Evolutionary conservation across 2,329 filamentous ascomycete species (phyloP).

Genomic region (Chaetomium sp.): DNA sequence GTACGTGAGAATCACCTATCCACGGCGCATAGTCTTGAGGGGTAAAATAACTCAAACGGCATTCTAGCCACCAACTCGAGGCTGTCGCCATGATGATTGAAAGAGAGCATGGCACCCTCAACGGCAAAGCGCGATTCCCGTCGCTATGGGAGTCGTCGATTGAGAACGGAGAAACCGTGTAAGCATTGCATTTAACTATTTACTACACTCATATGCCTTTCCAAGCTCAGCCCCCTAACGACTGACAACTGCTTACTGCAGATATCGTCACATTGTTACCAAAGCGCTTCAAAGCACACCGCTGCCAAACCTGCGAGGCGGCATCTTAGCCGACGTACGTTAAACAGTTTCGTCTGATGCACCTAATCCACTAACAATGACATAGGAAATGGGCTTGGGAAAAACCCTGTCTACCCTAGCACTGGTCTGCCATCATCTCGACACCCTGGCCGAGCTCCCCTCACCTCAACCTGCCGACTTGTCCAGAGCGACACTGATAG

Average conservation of each 20-base stretch:
- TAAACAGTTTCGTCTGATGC: background rate
- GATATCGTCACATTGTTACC: conserved; percentile 22
- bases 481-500: conserved; percentile 22
- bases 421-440: conserved; percentile 25
- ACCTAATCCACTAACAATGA: background rate
- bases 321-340: conserved; percentile 30
- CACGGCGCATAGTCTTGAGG: background rate
- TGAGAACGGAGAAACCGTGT: conserved; percentile 4
- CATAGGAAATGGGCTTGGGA: conserved; percentile 32
- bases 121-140: conserved; percentile 19
- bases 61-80: conserved; percentile 24
- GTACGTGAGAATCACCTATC: conserved; percentile 10
- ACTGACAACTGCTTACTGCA: conserved; percentile 3
- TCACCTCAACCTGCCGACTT: background rate
- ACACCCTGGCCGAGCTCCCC: conserved; percentile 10
- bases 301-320: conserved; percentile 18
- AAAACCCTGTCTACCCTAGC: conserved; percentile 29
- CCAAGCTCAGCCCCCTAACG: background rate
- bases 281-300: conserved; percentile 5
- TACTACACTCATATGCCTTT: background rate
- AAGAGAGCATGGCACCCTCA: conserved; percentile 23
- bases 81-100: conserved; percentile 29
- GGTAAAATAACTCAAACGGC: background rate
- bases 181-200: conserved; percentile 1
- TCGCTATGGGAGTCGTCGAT: conserved; percentile 15